Evolutionary conservation across 495 filamentous ascomycete genomes (phyloP).

Genomic region (Clohesyomyces aquaticus): DNA sequence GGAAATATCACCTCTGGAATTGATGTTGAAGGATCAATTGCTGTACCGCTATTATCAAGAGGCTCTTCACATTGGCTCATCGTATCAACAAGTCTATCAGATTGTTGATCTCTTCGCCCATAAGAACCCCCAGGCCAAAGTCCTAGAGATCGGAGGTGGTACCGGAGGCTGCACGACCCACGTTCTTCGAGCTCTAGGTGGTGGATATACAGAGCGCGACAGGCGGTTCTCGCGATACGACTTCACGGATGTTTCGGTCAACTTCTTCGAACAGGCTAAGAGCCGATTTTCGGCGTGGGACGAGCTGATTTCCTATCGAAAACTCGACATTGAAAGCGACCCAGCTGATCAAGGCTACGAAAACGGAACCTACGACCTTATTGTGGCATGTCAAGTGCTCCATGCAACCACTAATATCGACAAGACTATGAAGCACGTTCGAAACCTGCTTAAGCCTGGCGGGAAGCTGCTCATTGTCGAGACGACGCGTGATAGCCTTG

Average conservation of each 20-base stretch:
- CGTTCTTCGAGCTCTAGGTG: slow-evolving; percentile 15
- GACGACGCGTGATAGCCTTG: slow-evolving; percentile 8
- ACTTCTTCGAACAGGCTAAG: slow-evolving; percentile 31
- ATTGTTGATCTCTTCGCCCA: slow-evolving; percentile 10
- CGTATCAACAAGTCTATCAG: background rate
- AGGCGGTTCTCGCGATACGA: slow-evolving; percentile 7
- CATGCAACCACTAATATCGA: slow-evolving; percentile 27
- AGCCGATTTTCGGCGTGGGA: slow-evolving; percentile 15
- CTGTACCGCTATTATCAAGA: slow-evolving; percentile 26
- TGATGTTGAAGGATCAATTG: slow-evolving; percentile 24
- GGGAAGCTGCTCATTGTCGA: slow-evolving; percentile 35
- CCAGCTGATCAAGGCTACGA: slow-evolving; percentile 35
- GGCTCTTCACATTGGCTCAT: background rate
- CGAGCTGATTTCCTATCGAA: slow-evolving; percentile 19
- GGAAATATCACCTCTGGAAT: slow-evolving; percentile 13
- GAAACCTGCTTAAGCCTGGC: slow-evolving; percentile 31
- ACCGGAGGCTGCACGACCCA: slow-evolving; percentile 30
- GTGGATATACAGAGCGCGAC: too few species aligned
- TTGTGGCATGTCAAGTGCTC: slow-evolving; percentile 35
- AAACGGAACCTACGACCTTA: slow-evolving; percentile 29
- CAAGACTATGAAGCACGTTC: slow-evolving; percentile 23
- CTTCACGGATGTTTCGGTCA: slow-evolving; percentile 37
- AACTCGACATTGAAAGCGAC: slow-evolving; percentile 35
- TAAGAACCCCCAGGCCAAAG: slow-evolving; percentile 25
- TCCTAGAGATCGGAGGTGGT: slow-evolving; percentile 40